Conservation (phyloP, 129 eudicot species). For the Dittrichia graveolens region DNA sequence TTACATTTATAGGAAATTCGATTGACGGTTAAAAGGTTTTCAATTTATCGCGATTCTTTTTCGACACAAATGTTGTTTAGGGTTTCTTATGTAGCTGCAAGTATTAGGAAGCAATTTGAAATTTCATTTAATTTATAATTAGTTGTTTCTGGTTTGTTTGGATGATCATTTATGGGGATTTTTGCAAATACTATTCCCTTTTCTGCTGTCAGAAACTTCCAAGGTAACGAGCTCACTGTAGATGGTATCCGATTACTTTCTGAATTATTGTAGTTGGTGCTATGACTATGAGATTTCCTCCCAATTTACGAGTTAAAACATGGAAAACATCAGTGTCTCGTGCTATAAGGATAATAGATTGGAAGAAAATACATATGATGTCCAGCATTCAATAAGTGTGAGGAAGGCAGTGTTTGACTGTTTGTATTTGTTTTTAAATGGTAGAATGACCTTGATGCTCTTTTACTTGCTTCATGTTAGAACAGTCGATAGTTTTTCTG, state of each 20-base stretch:
- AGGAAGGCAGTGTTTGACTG: neutral
- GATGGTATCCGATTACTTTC: neutral
- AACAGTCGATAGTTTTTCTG: neutral
- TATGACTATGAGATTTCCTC: constrained; percentile 5
- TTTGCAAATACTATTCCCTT: neutral
- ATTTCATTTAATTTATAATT: constrained; percentile 2
- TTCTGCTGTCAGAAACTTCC: neutral
- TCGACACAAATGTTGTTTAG: constrained; percentile 18
- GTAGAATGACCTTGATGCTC: neutral
- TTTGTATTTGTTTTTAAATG: neutral
- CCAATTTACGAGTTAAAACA: neutral
- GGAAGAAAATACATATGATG: neutral
- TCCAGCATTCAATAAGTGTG: neutral
- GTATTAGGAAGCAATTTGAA: constrained; percentile 9
- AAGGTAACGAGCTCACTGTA: constrained; percentile 16
- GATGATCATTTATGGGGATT: constrained; percentile 19
- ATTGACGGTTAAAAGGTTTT: neutral
- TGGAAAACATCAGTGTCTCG: neutral
- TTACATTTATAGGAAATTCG: constrained; percentile 19
- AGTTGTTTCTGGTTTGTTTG: constrained; percentile 9
- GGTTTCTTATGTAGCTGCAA: constrained; percentile 22
- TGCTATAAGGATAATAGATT: neutral
- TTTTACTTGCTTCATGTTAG: neutral
- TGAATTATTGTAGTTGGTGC: constrained; percentile 5
- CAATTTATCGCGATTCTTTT: neutral